Evolutionary conservation across 2,329 filamentous ascomycete genomes (phyloP), one percentile per base, ranked within the genome.

Genomic region (Colletotrichum scovillei): DNA sequence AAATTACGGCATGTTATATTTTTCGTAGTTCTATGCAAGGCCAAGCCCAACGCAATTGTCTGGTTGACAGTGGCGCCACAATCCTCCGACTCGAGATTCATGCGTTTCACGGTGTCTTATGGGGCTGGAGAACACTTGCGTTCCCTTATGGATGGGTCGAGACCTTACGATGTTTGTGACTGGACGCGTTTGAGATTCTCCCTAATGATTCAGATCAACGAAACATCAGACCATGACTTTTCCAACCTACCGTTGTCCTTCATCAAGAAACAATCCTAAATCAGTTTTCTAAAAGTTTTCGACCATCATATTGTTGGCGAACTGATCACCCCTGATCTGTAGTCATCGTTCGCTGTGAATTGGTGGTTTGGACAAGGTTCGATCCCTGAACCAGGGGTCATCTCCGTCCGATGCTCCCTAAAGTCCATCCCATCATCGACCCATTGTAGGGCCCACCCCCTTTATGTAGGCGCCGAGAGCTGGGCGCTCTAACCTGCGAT

Each of bases 181-280:
- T 69, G 53, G 42, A 59, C 30, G 24, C 30, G 70, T 72, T 69
- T 72, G 58, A 72, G 26, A 22, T 69, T 32, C 42, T 59, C 69
- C 66, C 55, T 28, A 8, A 55, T 56, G 28, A 56, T 56, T 49
- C 63, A 32, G 58, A 69, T 46, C 16, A 35, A 19, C 22, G 19
- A 55, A 59, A 38, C 53, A 69, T 69, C 66, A 69, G 70, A 64
- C 70, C 66, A 69, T 59, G 19, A 52, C 58, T 35, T 19, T 24
- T 24, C 53, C 26, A 16, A 16, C 16, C 30, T 24, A 42, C 1
- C 26, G 12, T 28, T 35, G 28, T n/a, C 26, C 52, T 14, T 4
- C 9, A 32, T 56, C 22, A 5, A n/a, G 12, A 28, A 7, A 19
- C 16, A 46, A 5, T 19, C 1, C 7, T 22, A 1, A 12, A 12